Evolutionary conservation across 2,329 filamentous ascomycete genomes (phyloP).

Genomic region (Xylariales sp.): DNA sequence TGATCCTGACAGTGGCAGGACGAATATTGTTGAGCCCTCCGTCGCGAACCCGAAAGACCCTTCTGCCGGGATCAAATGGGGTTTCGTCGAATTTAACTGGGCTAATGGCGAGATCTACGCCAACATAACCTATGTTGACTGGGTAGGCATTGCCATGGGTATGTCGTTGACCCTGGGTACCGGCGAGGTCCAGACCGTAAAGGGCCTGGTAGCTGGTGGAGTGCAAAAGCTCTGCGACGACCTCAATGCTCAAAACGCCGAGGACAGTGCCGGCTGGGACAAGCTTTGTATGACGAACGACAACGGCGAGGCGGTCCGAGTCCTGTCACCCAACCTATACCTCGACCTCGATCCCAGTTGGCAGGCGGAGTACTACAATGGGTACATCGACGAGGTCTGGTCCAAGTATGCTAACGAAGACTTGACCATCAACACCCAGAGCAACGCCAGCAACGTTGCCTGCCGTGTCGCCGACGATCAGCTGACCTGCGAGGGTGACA

Average conservation of each 20-base stretch:
- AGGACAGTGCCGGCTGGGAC: constrained; percentile 58
- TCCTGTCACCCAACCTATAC: constrained; percentile 59
- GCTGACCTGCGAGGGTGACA: constrained; percentile 57
- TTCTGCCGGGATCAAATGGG: constrained; percentile 59
- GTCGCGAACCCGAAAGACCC: constrained; percentile 58
- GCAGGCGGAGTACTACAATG: constrained; percentile 57
- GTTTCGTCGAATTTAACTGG: constrained; percentile 62
- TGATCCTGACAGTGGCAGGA: constrained; percentile 44
- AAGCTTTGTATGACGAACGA: constrained; percentile 56
- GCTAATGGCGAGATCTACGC: constrained; percentile 54
- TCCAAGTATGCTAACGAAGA: constrained; percentile 52
- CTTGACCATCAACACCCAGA: constrained; percentile 59
- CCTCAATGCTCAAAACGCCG: constrained; percentile 52
- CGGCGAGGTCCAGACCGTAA: constrained; percentile 53
- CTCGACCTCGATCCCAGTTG: constrained; percentile 50
- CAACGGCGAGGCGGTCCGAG: constrained; percentile 55
- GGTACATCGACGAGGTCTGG: constrained; percentile 62
- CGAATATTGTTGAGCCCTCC: constrained; percentile 61
- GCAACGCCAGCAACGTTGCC: constrained; percentile 52
- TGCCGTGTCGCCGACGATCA: constrained; percentile 53
- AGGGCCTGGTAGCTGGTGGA: constrained; percentile 54
- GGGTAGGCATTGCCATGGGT: constrained; percentile 62
- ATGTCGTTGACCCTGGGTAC: constrained; percentile 57
- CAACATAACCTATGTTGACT: constrained; percentile 65
- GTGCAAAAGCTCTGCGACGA: constrained; percentile 56